phyloP scores from a whole-genome alignment of 768 basidiomycete species.

The Chlorophyllum brunneum region DNA sequence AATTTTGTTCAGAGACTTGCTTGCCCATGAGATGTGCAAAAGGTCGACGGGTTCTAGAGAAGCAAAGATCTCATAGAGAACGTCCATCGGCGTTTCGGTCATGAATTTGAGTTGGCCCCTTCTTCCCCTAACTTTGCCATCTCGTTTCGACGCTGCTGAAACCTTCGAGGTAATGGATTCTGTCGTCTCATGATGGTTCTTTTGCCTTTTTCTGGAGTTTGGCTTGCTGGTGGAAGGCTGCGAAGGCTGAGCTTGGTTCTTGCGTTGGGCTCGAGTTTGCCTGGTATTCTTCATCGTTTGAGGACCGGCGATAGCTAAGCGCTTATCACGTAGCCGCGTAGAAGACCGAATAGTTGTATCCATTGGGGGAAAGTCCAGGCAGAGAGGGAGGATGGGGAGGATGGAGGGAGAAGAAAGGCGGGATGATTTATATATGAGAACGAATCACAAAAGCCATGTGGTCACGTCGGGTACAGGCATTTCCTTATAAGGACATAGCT shows the following conservation, averaged over 20 bases:
- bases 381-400: neutral
- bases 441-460: neutral
- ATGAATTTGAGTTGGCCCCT: slow-evolving; percentile 23
- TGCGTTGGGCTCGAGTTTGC: neutral
- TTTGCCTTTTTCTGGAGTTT: neutral
- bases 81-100: slow-evolving; percentile 31
- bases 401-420: neutral
- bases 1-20: slow-evolving; percentile 29
- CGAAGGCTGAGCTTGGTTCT: neutral
- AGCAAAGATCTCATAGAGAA: slow-evolving; percentile 35
- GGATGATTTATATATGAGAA: slow-evolving; percentile 2
- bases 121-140: slow-evolving; percentile 16
- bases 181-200: neutral
- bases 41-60: slow-evolving; percentile 36
- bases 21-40: slow-evolving; percentile 35
- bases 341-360: slow-evolving; percentile 6
- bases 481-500: neutral
- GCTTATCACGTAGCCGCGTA: neutral
- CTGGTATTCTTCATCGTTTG: neutral
- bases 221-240: neutral
- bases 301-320: neutral
- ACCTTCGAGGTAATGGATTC: neutral
- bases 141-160: neutral
- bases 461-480: neutral
- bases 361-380: neutral